Base-by-base conservation (phyloP, 1,284 basidiomycete genomes). In the Naganishia sp. region DNA sequence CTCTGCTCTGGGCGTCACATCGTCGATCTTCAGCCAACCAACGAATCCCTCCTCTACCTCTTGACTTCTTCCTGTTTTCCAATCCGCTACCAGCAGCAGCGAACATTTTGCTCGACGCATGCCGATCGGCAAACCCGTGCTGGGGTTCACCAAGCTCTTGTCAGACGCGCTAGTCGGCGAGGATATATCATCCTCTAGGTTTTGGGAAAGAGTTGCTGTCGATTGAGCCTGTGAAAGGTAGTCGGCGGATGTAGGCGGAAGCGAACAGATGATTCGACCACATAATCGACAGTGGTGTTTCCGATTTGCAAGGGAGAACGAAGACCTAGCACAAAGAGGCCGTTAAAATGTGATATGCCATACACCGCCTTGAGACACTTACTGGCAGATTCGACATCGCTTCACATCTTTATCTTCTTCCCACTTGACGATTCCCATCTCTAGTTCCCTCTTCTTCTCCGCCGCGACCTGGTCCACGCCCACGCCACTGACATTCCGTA, bases 271-370 rank as follows among this genome's bases (percentile, higher is more conserved):
- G 52, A 98, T 90, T 47, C 88, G 84, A 0, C 95, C 95, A 72
- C 95, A 99, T 6, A 98, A 82, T 10, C 96, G 87, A 78, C 95
- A 99, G 76, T 99, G 95, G 72, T 99, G 95, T 80, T 96, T 96
- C 18, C 95, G 87, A 68, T 93, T 95, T 0, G 91, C 90, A 1
- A 99, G 80, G 1, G 90, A 88, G 76, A 99, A 99, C 0, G 88
- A 85, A 0, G 90, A 84, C 41, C 88, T 90, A 68, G 35, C 35
- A 39, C 7, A 9, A 39, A 39, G 17, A 23, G 23, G 28, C 21
- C 32, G 43, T 42, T 21, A 32, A 53, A 43, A 42, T 23, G 18
- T 50, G 23, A 49, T 45, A 52, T 39, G 35, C 35, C 10, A 9
- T 0, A 39, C 13, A 13, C 13, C 13, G 35, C 7, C 13, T 9